Conservation (phyloP, 1,139 yeast genomes). For the Protomyces arabidopsidicola region DNA sequence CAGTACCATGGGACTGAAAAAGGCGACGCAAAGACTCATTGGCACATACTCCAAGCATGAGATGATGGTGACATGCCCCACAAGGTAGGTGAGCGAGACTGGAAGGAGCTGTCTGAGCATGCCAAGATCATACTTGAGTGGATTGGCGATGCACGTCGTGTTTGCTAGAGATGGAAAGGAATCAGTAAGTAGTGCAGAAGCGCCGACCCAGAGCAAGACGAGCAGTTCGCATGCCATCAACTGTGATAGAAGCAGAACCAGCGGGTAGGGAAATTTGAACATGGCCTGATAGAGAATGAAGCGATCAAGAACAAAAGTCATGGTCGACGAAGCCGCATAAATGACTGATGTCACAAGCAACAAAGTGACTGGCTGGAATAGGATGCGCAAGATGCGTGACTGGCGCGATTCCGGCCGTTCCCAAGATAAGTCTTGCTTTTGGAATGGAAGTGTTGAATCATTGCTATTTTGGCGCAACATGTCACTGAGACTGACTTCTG, state of each 20-base stretch:
- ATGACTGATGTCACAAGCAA: background rate
- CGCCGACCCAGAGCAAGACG: background rate
- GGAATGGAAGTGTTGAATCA: constrained; percentile 1
- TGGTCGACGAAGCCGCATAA: constrained; percentile 3
- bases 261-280: constrained; percentile 24
- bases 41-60: constrained; percentile 20
- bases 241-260: background rate
- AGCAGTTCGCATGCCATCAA: constrained; percentile 6
- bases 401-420: constrained; percentile 4
- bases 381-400: background rate
- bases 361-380: constrained; percentile 2
- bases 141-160: background rate
- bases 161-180: background rate
- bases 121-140: background rate
- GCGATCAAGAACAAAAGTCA: constrained; percentile 8
- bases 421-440: background rate
- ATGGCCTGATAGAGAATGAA: constrained; percentile 24
- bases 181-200: background rate
- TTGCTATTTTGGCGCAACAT: background rate
- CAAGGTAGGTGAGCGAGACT: constrained; percentile 8
- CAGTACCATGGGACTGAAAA: constrained; percentile 11
- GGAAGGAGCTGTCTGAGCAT: background rate
- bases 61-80: constrained; percentile 5
- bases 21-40: constrained; percentile 4
- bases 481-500: background rate